These are phyloP conservation scores for Nicotiana paniculata DNA, from an alignment of 257 asterid genomes.

Conservation along the genomic window DNA sequence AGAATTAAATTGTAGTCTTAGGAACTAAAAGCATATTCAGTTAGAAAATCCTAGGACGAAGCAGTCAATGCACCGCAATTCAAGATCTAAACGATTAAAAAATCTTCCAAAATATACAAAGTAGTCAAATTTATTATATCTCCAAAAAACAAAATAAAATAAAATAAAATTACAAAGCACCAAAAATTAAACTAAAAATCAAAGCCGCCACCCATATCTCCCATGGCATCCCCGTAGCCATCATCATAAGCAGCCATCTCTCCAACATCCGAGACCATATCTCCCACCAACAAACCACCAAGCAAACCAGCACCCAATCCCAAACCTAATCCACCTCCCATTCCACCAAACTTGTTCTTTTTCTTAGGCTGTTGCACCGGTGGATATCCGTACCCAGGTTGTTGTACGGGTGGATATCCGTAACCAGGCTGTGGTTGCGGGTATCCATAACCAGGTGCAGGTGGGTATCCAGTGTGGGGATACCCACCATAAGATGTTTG, in stretches of 20 bases:
- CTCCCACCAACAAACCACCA: conserved; percentile 83
- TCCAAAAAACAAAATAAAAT: neutral
- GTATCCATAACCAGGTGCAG: conserved; percentile 34
- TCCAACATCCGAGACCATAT: conserved; percentile 50
- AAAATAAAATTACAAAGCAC: neutral
- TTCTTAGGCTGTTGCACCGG: conserved; percentile 42
- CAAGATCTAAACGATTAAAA: neutral
- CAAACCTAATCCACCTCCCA: conserved; percentile 50
- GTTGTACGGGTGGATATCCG: conserved; percentile 17
- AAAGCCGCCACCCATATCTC: conserved; percentile 19
- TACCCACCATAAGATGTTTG: conserved; percentile 12
- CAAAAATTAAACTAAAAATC: neutral
- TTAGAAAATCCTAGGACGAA: neutral
- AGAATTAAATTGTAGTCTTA: neutral
- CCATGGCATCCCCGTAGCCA: conserved; percentile 33
- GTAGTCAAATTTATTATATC: neutral
- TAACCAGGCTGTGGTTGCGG: conserved; percentile 18
- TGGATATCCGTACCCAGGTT: conserved; percentile 29
- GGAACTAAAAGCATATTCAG: neutral
- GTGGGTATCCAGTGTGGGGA: conserved; percentile 12
- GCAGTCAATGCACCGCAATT: neutral
- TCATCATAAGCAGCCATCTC: conserved; percentile 31
- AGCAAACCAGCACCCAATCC: conserved; percentile 90
- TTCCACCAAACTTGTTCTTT: conserved; percentile 42
- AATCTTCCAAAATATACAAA: neutral